Evolutionary conservation across 1,139 yeast species (phyloP).

Genomic region (Nakaseomyces glabratus): DNA sequence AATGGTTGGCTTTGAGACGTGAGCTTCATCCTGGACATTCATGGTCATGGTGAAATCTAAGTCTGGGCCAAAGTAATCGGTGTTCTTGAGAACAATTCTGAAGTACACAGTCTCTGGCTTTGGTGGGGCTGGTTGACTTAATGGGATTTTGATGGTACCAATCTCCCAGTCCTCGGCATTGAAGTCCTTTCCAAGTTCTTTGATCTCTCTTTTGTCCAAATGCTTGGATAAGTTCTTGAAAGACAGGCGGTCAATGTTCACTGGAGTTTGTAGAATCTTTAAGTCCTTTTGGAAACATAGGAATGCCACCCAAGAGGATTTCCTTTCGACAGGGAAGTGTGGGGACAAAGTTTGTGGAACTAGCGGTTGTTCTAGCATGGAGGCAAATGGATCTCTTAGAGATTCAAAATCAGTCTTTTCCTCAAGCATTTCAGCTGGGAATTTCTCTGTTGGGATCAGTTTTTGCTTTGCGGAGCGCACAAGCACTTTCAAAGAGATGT

Average conservation of each 20-base stretch:
- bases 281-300: constrained; percentile 66
- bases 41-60: constrained; percentile 57
- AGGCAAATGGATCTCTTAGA: constrained; percentile 60
- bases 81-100: constrained; percentile 54
- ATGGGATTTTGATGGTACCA: constrained; percentile 65
- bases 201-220: constrained; percentile 26
- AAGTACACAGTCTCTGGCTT: constrained; percentile 53
- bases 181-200: constrained; percentile 22
- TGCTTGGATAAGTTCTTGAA: constrained; percentile 22
- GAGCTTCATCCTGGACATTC: constrained; percentile 40
- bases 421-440: constrained; percentile 34
- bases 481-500: constrained; percentile 64
- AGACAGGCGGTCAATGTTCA: constrained; percentile 38
- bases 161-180: constrained; percentile 43
- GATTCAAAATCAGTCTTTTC: constrained; percentile 54
- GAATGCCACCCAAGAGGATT: constrained; percentile 57
- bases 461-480: constrained; percentile 64
- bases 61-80: constrained; percentile 65
- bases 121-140: constrained; percentile 65
- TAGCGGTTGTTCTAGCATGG: constrained; percentile 55
- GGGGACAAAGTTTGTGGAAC: constrained; percentile 65
- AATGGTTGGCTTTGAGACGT: constrained; percentile 33
- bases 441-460: constrained; percentile 23
- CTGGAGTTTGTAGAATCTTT: constrained; percentile 65
- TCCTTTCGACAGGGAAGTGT: constrained; percentile 54